A percentile compares a stretch with the other conserved stretches of the same genome.
phyloP scores from a whole-genome alignment of 2,329 filamentous ascomycete species.

The Mycogone perniciosa region DNA sequence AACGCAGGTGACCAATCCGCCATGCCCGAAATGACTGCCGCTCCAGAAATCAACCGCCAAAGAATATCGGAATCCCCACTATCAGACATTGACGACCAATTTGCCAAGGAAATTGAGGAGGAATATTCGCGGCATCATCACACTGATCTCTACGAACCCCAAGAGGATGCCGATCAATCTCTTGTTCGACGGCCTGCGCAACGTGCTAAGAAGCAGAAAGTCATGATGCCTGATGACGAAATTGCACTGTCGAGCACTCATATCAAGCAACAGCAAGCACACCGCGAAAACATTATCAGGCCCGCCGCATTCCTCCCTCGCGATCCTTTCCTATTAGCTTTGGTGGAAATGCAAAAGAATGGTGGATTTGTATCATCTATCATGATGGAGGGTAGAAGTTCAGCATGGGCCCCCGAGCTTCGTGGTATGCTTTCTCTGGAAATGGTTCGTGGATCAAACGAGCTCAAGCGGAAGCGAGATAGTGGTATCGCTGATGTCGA shows the following conservation, averaged over 20 bases:
- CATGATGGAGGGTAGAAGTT: conserved; percentile 71
- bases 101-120: conserved; percentile 53
- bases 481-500: conserved; percentile 78
- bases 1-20: conserved; percentile 55
- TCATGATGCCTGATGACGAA: conserved; percentile 73
- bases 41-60: conserved; percentile 45
- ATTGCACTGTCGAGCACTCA: conserved; percentile 70
- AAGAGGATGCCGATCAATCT: conserved; percentile 50
- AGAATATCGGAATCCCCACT: conserved; percentile 65
- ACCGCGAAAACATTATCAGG: conserved; percentile 81
- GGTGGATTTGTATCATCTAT: conserved; percentile 86
- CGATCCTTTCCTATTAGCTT: conserved; percentile 76
- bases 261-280: conserved; percentile 80
- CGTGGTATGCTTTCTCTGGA: conserved; percentile 88
- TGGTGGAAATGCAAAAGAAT: conserved; percentile 87
- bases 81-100: conserved; percentile 61
- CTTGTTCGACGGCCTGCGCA: conserved; percentile 64
- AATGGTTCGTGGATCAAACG: conserved; percentile 65
- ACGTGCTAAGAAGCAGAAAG: conserved; percentile 67
- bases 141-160: conserved; percentile 56
- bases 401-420: conserved; percentile 85
- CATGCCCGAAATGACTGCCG: conserved; percentile 41
- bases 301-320: conserved; percentile 76
- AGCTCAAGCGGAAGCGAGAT: conserved; percentile 90
- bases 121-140: conserved; percentile 49